Base-by-base conservation (phyloP, 2,329 filamentous ascomycete genomes). In the Aureobasidium uvarum region DNA sequence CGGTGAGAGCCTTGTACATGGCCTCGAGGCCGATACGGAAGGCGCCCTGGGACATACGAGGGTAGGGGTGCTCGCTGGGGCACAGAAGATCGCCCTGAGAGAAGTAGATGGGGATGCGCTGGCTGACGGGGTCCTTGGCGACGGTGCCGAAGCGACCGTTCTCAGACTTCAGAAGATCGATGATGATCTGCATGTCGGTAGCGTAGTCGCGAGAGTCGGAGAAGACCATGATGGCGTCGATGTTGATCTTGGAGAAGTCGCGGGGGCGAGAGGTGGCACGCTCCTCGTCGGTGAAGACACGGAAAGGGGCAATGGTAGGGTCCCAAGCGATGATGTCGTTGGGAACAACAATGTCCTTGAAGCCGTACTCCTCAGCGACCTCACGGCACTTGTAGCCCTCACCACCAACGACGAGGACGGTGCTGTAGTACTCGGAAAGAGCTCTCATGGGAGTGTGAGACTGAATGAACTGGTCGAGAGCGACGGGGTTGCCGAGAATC, bases 391-490 rank as follows among this genome's bases (percentile, higher is more conserved):
- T 86, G 80, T 88, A 90, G 66, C 87, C 88, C 74, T 91, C 89
- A 71, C 89, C 89, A 75, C 89, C 89, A 45, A 90, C 86, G 3
- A 91, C 89, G 3, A 92, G 82, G 41, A 92, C 88, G 2, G 88
- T 91, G 71, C 86, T 84, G 81, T 91, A 91, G 82, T 91, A 91
- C 76, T 91, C 88, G 25, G 88, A 80, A 71, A 91, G 78, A 52
- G 89, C 89, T 66, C 87, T 87, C 89, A 91, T 91, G 70, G 88
- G 88, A 4, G 88, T 91, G 81, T 90, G 88, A 1, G 86, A 88
- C 77, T 91, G 88, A 74, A 91, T 90, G 81, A 91, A 92, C 75
- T 91, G 88, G 66, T 90, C 87, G 43, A 85, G 88, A 60, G 81
- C 84, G 75, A 90, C 85, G 62, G 86, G 86, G 72, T 83, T 83